These are phyloP conservation scores for Oryza meyeriana DNA, from an alignment of 176 grass and related monocot species.

Conservation along the genomic window DNA sequence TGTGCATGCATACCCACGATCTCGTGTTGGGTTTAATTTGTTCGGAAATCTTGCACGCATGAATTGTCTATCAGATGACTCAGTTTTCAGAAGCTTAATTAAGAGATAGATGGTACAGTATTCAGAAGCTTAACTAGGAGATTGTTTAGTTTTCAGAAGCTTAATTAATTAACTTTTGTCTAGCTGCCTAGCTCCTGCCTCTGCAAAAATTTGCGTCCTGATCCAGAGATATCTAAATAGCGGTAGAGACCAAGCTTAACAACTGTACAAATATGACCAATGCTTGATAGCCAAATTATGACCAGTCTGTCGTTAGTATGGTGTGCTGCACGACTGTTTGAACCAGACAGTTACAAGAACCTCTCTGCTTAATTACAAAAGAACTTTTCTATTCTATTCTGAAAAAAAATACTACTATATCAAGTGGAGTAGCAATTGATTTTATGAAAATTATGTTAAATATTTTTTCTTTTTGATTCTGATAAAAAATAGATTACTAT, in stretches of 20 bases:
- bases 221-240: too few relatives aligned
- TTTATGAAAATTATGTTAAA: not conserved
- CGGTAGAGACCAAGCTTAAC: not conserved
- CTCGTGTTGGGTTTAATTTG: not conserved
- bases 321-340: not conserved
- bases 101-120: too few relatives aligned
- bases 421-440: too few relatives aligned
- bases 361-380: not conserved
- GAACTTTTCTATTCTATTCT: not conserved
- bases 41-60: not conserved
- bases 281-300: too few relatives aligned
- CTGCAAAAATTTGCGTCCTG: too few relatives aligned
- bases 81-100: not conserved
- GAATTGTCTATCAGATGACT: not conserved
- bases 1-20: not conserved
- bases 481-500: not conserved
- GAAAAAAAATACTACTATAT: not conserved
- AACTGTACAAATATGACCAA: not conserved
- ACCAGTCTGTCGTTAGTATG: not conserved
- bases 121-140: not conserved
- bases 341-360: not conserved
- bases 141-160: not conserved
- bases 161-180: not conserved
- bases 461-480: not conserved
- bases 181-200: not conserved